Percentiles rank a stretch among this genome's conserved stretches.
phyloP scores from a whole-genome alignment of 495 filamentous ascomycete genomes.

The Penicillium canescens region DNA sequence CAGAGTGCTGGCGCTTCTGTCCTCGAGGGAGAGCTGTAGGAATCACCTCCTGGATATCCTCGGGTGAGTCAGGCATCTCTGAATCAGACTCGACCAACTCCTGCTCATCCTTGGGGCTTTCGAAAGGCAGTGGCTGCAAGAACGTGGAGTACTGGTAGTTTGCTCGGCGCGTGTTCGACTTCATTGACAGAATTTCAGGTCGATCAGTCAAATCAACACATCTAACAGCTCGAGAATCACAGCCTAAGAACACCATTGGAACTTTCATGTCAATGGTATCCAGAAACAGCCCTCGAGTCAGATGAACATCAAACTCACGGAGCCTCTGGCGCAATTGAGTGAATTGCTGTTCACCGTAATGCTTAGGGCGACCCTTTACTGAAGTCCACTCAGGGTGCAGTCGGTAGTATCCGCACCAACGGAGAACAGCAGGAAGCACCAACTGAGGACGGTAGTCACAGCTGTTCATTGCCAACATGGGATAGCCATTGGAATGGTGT shows the following conservation, averaged over 20 bases:
- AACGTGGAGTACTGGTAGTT: slow-evolving; percentile 9
- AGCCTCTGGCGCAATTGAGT: not conserved
- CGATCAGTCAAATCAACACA: not conserved
- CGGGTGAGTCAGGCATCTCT: too few relatives aligned
- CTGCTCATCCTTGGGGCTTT: not conserved
- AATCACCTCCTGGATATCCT: too few relatives aligned
- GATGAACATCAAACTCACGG: not conserved
- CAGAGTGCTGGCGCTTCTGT: not conserved
- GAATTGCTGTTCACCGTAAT: not conserved
- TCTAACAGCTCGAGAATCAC: not conserved
- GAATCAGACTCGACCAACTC: too few relatives aligned
- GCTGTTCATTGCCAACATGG: not conserved
- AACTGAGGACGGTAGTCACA: slow-evolving; percentile 4
- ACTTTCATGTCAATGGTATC: not conserved
- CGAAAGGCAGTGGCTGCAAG: slow-evolving; percentile 6
- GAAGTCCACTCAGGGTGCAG: not conserved
- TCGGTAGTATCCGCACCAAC: slow-evolving; percentile 5
- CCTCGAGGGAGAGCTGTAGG: not conserved
- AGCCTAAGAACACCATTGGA: not conserved
- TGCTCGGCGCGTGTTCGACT: not conserved
- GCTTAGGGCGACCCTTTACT: not conserved
- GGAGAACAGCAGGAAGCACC: slow-evolving; percentile 5
- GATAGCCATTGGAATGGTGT: not conserved
- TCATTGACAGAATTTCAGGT: not conserved
- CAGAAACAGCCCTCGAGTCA: not conserved